Conservation (phyloP, 75 land plant genomes). For the Pinus albicaulis region DNA sequence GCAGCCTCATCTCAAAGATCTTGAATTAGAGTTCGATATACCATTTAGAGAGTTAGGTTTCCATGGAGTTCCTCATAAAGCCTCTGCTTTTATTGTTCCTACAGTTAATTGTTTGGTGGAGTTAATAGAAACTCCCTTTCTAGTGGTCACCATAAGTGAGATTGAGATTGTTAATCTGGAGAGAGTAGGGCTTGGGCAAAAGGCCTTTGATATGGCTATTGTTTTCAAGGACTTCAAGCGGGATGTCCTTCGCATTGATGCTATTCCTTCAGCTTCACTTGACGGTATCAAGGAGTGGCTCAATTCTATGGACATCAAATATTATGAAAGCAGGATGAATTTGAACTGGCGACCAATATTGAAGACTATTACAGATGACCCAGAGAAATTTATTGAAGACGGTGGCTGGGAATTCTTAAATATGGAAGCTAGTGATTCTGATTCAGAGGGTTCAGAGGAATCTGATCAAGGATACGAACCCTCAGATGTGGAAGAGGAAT, state of each 20-base stretch:
- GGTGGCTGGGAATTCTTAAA: conserved; percentile 97
- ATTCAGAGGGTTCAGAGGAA: conserved; percentile 82
- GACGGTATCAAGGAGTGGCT: conserved; percentile 96
- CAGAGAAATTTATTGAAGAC: conserved; percentile 84
- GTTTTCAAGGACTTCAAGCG: conserved; percentile 96
- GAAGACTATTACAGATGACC: conserved; percentile 97
- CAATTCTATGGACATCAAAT: conserved; percentile 85
- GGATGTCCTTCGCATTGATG: conserved; percentile 87
- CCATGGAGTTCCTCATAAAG: conserved; percentile 91
- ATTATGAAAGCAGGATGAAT: conserved; percentile 93
- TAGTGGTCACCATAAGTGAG: conserved; percentile 82
- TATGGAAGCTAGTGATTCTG: conserved; percentile 89
- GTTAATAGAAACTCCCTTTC: conserved; percentile 64
- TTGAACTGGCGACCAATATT: conserved; percentile 91
- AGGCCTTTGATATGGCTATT: conserved; percentile 96
- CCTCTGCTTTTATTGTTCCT: conserved; percentile 83
- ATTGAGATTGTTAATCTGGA: conserved; percentile 96
- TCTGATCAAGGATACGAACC: conserved; percentile 93
- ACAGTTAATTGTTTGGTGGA: conserved; percentile 77
- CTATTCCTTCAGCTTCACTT: conserved; percentile 84
- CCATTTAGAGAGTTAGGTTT: conserved; percentile 93
- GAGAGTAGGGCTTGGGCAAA: conserved; percentile 94
- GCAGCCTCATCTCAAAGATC: conserved; percentile 59
- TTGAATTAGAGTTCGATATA: conserved; percentile 89
- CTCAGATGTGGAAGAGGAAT: conserved; percentile 63